Conservation (phyloP, 2,329 filamentous ascomycete species). For the Tolypocladium nubicola region DNA sequence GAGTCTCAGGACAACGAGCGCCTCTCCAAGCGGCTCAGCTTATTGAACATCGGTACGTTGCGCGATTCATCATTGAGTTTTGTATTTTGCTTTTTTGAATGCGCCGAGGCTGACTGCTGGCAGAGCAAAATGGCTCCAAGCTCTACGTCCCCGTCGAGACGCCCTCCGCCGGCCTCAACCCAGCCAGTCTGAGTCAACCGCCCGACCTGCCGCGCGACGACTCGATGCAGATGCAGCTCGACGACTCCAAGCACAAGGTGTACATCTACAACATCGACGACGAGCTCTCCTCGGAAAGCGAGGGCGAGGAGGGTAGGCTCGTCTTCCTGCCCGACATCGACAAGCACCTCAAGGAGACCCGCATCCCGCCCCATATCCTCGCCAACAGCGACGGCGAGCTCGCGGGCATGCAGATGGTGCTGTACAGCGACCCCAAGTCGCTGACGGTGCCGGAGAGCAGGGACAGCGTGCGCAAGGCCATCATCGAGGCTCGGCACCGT, state of each 20-base stretch:
- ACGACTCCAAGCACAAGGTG: constrained; percentile 77
- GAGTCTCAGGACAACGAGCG: constrained; percentile 56
- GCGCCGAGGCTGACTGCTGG: background rate
- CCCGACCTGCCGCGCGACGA: constrained; percentile 8
- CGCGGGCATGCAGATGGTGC: constrained; percentile 62
- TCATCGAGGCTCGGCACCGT: constrained; percentile 66
- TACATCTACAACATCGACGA: constrained; percentile 88
- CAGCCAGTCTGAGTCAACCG: background rate
- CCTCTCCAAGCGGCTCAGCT: constrained; percentile 72
- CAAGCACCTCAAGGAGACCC: constrained; percentile 63
- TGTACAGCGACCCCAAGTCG: constrained; percentile 73
- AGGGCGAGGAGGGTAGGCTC: constrained; percentile 44
- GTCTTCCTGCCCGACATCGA: constrained; percentile 81
- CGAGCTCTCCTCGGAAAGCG: constrained; percentile 54
- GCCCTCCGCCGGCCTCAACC: constrained; percentile 13
- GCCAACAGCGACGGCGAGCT: constrained; percentile 43
- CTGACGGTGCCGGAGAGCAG: constrained; percentile 64
- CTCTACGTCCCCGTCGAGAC: constrained; percentile 56
- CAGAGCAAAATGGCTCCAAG: constrained; percentile 52
- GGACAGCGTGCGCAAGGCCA: constrained; percentile 71
- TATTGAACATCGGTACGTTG: constrained; percentile 66
- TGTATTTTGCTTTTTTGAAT: background rate
- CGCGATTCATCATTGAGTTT: background rate
- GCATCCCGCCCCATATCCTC: constrained; percentile 57
- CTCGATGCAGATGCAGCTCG: constrained; percentile 64